A percentile compares a stretch with the other conserved stretches of the same genome.
Conservation (phyloP, 75 land plant genomes). For the Selaginella tamariscina region DNA sequence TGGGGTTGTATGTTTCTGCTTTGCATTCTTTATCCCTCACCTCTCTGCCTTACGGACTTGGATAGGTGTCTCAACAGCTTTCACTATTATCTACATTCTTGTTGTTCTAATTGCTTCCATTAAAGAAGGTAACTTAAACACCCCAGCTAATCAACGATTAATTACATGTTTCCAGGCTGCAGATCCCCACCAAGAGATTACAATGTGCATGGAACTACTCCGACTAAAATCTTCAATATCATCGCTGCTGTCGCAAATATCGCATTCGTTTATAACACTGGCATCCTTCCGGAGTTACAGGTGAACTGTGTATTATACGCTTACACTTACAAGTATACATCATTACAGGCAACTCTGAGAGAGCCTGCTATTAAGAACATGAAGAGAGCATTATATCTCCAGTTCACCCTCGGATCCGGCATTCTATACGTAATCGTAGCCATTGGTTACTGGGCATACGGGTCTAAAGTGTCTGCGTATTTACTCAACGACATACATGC, state of each 20-base stretch:
- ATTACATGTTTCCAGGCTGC: slow-evolving; percentile 29
- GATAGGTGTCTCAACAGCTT: slow-evolving; percentile 45
- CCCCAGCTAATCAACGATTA: too few species aligned
- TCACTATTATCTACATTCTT: slow-evolving; percentile 48
- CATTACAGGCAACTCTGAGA: slow-evolving; percentile 56
- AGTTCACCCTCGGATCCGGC: slow-evolving; percentile 46
- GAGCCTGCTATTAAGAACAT: slow-evolving; percentile 53
- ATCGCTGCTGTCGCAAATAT: slow-evolving; percentile 63
- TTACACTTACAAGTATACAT: too few species aligned
- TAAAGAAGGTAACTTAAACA: slow-evolving; percentile 55
- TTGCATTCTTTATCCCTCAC: slow-evolving; percentile 66
- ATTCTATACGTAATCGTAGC: slow-evolving; percentile 52
- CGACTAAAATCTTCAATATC: slow-evolving; percentile 32
- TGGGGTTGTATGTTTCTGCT: slow-evolving; percentile 44
- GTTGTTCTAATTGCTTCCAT: slow-evolving; percentile 38
- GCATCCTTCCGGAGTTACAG: slow-evolving; percentile 88
- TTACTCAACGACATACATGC: slow-evolving; percentile 49
- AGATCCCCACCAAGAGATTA: slow-evolving; percentile 49
- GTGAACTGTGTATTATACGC: too few species aligned
- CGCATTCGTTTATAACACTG: slow-evolving; percentile 84
- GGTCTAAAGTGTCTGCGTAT: slow-evolving; percentile 46
- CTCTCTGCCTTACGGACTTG: slow-evolving; percentile 56
- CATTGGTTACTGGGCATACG: slow-evolving; percentile 83
- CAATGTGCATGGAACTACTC: slow-evolving; percentile 31
- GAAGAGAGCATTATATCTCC: slow-evolving; percentile 56